A percentile compares a stretch with the other conserved stretches of the same genome.
These are phyloP conservation scores for Didymella lethalis DNA, from an alignment of 2,329 filamentous ascomycete genomes.

Conservation along the genomic window DNA sequence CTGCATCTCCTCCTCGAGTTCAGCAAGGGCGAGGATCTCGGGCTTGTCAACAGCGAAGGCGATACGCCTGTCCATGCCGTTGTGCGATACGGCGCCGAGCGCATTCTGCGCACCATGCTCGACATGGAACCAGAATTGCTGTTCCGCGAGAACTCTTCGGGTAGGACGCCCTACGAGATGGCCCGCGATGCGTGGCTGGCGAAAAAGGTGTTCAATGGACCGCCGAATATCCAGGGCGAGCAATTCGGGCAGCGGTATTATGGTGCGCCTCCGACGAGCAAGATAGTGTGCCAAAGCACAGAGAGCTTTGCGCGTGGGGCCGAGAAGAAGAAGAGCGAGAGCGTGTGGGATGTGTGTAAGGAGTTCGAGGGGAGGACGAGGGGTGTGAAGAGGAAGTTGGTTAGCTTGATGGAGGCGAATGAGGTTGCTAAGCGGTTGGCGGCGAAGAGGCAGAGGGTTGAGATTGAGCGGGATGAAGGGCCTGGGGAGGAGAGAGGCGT, in stretches of 20 bases:
- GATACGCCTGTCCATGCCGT: slow-evolving; percentile 71
- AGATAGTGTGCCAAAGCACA: slow-evolving; percentile 16
- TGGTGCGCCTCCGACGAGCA: background rate
- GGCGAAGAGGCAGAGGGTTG: slow-evolving; percentile 14
- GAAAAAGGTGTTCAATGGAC: slow-evolving; percentile 35
- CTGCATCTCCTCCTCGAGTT: slow-evolving; percentile 44
- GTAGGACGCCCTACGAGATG: slow-evolving; percentile 74
- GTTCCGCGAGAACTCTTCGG: slow-evolving; percentile 77
- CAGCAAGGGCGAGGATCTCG: slow-evolving; percentile 58
- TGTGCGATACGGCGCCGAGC: slow-evolving; percentile 51
- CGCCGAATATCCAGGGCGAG: slow-evolving; percentile 18
- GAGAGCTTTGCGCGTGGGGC: slow-evolving; percentile 32
- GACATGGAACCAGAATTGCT: slow-evolving; percentile 66
- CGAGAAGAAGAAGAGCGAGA: slow-evolving; percentile 21
- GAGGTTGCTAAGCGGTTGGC: slow-evolving; percentile 64
- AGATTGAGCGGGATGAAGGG: slow-evolving; percentile 60
- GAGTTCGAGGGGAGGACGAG: slow-evolving; percentile 34
- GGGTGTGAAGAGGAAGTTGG: slow-evolving; percentile 59
- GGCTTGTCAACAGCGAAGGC: slow-evolving; percentile 69
- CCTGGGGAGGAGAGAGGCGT: slow-evolving; percentile 28
- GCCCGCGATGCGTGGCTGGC: slow-evolving; percentile 64
- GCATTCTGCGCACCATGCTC: slow-evolving; percentile 59
- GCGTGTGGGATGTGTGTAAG: slow-evolving; percentile 51
- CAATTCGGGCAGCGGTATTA: background rate
- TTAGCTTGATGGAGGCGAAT: slow-evolving; percentile 67